Base-by-base conservation (phyloP, 2,329 filamentous ascomycete genomes). In the Cordyceps farinosa region DNA sequence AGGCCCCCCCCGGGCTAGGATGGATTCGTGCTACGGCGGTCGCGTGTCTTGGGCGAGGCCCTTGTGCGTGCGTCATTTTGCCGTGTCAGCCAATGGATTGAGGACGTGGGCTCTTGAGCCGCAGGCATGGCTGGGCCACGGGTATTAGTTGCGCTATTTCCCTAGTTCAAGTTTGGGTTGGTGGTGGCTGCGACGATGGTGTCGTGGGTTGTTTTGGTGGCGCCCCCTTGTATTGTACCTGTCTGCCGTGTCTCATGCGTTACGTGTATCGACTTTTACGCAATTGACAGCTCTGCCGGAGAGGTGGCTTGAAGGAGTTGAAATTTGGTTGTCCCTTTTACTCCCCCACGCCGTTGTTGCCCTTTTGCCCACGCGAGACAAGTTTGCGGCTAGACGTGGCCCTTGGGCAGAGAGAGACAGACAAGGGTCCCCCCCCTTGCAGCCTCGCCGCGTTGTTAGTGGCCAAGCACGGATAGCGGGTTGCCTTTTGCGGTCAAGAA, bases 71-170 rank as follows among this genome's bases (percentile, higher is more conserved):
- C 48, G 57, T 34, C 48, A 61, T 40, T 55, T 54, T 54, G 40
- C 32, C 30, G 48, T 36, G 48, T 22, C 48, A 61, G 57, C 59
- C 59, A 61, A 61, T 61, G 51, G 50, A 40, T 61, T 11, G 22
- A 32, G 59, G 50, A 47, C 59, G 59, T 61, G 59, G 51, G 40
- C 32, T 10, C 3, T 45, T 32, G 29, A 44, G 53, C 53, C 53
- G 53, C 53, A 32, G 36, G 17, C 29, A 56, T 34, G 34, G n/a
- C 13, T 5, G 32, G 51, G 47, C 47, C 27, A 44, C 34, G 51
- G 34, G 11, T 55, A 44, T 36, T 29, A 53, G 27, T 11, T 42
- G 13, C 17, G 30, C 6, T 17, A 48, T 29, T 15, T 30, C 45
- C 27, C 29, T 22, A 6, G 5, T 22, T 22, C n/a, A 22, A 22